A percentile compares a stretch with the other conserved stretches of the same genome.
phyloP scores from a whole-genome alignment of 1,284 basidiomycete genomes.

The Cutaneotrichosporon sp. region DNA sequence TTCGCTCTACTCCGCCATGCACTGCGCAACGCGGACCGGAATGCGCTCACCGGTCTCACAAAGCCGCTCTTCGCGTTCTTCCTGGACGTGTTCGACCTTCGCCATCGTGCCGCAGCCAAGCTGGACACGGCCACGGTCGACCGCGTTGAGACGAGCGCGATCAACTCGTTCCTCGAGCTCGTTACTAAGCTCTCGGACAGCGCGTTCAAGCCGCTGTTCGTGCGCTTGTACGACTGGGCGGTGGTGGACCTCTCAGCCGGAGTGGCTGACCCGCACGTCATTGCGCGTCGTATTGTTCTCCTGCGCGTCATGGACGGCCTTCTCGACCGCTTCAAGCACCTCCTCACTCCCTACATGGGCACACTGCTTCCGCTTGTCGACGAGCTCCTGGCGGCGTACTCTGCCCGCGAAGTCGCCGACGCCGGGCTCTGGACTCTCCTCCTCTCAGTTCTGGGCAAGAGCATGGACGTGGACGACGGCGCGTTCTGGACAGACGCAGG shows the following conservation, averaged over 20 bases:
- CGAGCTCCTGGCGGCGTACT: constrained; percentile 59
- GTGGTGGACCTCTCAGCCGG: constrained; percentile 56
- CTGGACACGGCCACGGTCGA: constrained; percentile 39
- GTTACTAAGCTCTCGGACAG: constrained; percentile 91
- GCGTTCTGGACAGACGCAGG: constrained; percentile 86
- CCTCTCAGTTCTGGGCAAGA: constrained; percentile 62
- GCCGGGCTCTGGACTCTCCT: constrained; percentile 61
- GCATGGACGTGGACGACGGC: constrained; percentile 73
- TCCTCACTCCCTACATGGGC: constrained; percentile 87
- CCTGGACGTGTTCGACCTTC: constrained; percentile 69
- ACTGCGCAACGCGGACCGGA: constrained; percentile 61
- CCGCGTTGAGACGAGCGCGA: constrained; percentile 49
- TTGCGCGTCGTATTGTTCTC: constrained; percentile 59
- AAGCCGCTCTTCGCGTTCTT: constrained; percentile 75
- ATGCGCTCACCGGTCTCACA: constrained; percentile 64
- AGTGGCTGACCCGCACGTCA: constrained; percentile 28
- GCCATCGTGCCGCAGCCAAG: constrained; percentile 38
- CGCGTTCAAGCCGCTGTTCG: constrained; percentile 86
- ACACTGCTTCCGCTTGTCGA: constrained; percentile 66
- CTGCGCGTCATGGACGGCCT: constrained; percentile 66
- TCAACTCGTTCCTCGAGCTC: constrained; percentile 77
- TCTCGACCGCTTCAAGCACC: constrained; percentile 77
- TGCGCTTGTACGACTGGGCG: constrained; percentile 92
- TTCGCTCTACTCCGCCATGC: constrained; percentile 64
- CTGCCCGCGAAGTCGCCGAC: constrained; percentile 33